These are phyloP conservation scores for Penicillium atrosanguineum DNA, from an alignment of 495 filamentous ascomycete genomes.

Conservation along the genomic window DNA sequence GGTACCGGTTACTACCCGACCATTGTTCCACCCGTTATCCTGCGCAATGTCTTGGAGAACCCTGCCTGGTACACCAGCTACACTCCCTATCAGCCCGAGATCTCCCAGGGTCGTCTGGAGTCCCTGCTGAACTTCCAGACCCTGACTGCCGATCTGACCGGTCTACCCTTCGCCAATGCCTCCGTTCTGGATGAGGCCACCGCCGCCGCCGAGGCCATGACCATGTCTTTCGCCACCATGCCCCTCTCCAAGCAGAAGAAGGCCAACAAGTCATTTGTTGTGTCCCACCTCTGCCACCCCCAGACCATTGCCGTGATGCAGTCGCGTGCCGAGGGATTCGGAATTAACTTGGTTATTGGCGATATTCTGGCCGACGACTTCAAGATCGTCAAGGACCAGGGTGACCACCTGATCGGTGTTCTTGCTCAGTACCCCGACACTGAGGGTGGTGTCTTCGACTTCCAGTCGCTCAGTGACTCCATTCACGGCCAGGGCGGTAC, in stretches of 20 bases:
- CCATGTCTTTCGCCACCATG: constrained; percentile 78
- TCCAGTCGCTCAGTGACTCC: constrained; percentile 66
- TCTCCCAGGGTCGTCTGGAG: constrained; percentile 91
- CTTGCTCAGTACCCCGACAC: constrained; percentile 95
- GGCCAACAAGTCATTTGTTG: constrained; percentile 74
- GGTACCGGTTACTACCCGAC: constrained; percentile 89
- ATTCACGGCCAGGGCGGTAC: constrained; percentile 79
- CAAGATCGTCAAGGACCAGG: constrained; percentile 65
- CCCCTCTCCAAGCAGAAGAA: constrained; percentile 71
- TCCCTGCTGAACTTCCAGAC: constrained; percentile 98
- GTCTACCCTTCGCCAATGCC: constrained; percentile 87
- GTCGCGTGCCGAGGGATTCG: constrained; percentile 91
- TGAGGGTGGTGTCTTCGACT: constrained; percentile 77
- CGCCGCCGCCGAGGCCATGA: constrained; percentile 97
- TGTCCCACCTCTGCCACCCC: constrained; percentile 80
- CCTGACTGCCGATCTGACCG: constrained; percentile 85
- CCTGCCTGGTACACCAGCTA: constrained; percentile 99
- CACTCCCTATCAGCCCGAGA: constrained; percentile 97
- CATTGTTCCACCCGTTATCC: constrained; percentile 85
- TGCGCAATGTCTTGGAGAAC: constrained; percentile 89
- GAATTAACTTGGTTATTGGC: constrained; percentile 70
- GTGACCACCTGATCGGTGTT: constrained; percentile 84
- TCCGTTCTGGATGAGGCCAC: constrained; percentile 93
- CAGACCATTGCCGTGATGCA: constrained; percentile 86
- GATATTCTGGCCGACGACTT: constrained; percentile 66